Evolutionary conservation across 257 asterid genomes (phyloP), one percentile per base, ranked within the genome.

Genomic region (Craterostigma plantagineum): DNA sequence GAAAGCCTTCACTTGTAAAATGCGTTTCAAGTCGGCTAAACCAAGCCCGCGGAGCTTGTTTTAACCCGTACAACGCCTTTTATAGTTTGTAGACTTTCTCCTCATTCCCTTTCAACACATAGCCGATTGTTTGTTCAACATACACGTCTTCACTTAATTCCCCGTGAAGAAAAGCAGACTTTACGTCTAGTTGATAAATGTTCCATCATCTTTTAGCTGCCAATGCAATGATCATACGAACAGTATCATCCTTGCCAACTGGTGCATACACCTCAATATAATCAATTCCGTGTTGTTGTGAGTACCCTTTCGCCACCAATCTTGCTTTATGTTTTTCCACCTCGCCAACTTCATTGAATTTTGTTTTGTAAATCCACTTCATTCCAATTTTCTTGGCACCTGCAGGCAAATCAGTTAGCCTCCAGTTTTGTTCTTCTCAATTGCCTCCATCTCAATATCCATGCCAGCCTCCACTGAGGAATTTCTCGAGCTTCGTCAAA

Each of bases 311-410:
- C 7, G 9, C 40, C 11, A 35, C 40, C 40, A 35, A 35, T 35
- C 40, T 10, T 9, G 40, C 40, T n/a, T 35, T 35, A n/a, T 35
- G 40, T 7, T 35, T 35, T 35, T 35, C 12, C 11, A 35, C 13
- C 13, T 10, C 13, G 3, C 3, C 40, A 35, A 9, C 4, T 35
- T 10, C 3, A 35, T n/a, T n/a, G 3, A 35, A n/a, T n/a, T 35
- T 35, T 35, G 40, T 35, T 10, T 35, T 35, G 40, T 35, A 35
- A n/a, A 35, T 35, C 40, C 40, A 35, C 13, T 35, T 35, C 40
- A 35, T n/a, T 7, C 40, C 40, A 2, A 35, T 35, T n/a, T 9
- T n/a, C 13, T 35, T n/a, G 3, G 11, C 13, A 35, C 13, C 40
- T 35, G 9, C 13, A 2, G 40, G 40, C 7, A 10, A n/a, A n/a